phyloP scores from a whole-genome alignment of 2,329 filamentous ascomycete species.

The Botrytis deweyae region DNA sequence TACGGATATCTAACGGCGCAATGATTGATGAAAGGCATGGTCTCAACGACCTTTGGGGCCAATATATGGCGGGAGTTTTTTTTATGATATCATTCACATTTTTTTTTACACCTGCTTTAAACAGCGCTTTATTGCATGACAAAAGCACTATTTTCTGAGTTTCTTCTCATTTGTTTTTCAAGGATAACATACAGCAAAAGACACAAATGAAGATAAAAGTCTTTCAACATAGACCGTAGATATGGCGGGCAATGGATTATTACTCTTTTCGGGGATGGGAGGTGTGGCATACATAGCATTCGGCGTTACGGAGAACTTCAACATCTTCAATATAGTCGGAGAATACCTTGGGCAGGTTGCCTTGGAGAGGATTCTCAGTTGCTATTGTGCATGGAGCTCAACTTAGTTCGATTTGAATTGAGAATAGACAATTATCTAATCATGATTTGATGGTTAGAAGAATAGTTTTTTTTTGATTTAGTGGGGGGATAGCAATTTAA shows the following conservation, averaged over 20 bases:
- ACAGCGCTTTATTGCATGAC: background rate
- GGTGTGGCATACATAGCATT: constrained; percentile 38
- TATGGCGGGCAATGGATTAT: constrained; percentile 25
- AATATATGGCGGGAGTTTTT: constrained; percentile 32
- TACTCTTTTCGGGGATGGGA: constrained; percentile 17
- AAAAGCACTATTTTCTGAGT: constrained; percentile 9
- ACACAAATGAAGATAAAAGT: constrained; percentile 37
- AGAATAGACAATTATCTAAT: background rate
- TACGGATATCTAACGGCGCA: constrained; percentile 38
- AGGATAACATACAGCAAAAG: constrained; percentile 17
- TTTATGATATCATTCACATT: constrained; percentile 25
- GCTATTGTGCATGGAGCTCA: constrained; percentile 16
- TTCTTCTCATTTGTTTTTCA: constrained; percentile 11
- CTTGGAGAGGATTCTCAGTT: constrained; percentile 9
- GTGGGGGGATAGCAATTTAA: constrained; percentile 6
- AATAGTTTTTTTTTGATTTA: constrained; percentile 9
- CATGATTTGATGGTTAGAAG: background rate
- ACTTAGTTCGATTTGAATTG: background rate
- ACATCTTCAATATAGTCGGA: constrained; percentile 39
- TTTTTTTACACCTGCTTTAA: constrained; percentile 27
- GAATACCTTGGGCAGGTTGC: constrained; percentile 12
- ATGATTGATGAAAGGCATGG: constrained; percentile 39
- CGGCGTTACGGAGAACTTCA: constrained; percentile 43
- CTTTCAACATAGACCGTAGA: constrained; percentile 43
- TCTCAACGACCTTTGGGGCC: constrained; percentile 40